Conservation (phyloP, 2,329 filamentous ascomycete genomes). For the Ilyonectria mors-panacis region DNA sequence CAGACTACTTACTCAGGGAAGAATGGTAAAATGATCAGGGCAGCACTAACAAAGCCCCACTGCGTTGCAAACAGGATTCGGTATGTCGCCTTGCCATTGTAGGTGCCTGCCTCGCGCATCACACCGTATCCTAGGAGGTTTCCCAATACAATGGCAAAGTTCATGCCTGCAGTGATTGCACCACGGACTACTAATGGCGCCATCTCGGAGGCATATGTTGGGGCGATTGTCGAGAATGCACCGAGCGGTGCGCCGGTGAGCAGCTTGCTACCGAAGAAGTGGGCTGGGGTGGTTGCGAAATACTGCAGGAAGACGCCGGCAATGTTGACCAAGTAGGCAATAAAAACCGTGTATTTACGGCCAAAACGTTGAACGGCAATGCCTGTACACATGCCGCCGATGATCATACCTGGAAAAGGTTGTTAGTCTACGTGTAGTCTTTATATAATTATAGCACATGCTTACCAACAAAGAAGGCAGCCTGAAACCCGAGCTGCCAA, state of each 20-base stretch:
- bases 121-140: constrained; percentile 40
- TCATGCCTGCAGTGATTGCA: constrained; percentile 40
- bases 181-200: constrained; percentile 44
- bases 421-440: neutral
- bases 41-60: constrained; percentile 49
- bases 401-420: neutral
- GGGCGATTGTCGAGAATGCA: constrained; percentile 36
- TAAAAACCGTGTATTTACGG: neutral
- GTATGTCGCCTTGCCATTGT: constrained; percentile 41
- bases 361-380: constrained; percentile 1
- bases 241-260: constrained; percentile 29
- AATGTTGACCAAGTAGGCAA: constrained; percentile 4
- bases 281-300: constrained; percentile 1
- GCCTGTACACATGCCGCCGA: neutral
- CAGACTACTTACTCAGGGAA: constrained; percentile 44
- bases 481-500: constrained; percentile 15
- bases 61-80: constrained; percentile 50
- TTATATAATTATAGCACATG: neutral
- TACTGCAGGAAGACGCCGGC: constrained; percentile 9
- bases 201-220: constrained; percentile 43
- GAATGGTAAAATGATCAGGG: constrained; percentile 48
- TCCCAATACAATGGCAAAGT: constrained; percentile 43
- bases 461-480: neutral
- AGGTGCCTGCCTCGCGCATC: constrained; percentile 44
- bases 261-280: constrained; percentile 9